These are phyloP conservation scores for Cryphonectria japonica DNA, from an alignment of 2,329 filamentous ascomycete species.

Conservation along the genomic window DNA sequence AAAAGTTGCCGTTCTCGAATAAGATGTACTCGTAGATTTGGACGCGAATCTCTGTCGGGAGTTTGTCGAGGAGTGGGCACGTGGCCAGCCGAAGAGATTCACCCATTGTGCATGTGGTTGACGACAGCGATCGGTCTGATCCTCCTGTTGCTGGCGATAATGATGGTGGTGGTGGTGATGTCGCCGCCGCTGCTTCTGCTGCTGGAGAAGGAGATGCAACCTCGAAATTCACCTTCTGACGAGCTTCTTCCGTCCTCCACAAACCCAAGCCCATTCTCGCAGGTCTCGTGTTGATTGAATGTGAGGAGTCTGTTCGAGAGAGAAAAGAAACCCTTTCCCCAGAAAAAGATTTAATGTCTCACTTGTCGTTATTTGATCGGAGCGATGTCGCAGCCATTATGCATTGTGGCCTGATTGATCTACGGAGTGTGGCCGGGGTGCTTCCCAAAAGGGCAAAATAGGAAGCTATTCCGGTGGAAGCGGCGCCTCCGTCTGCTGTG, in stretches of 20 bases:
- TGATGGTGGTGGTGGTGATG: too few species aligned
- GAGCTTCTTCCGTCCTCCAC: not conserved
- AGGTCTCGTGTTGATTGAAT: not conserved
- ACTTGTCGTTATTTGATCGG: not conserved
- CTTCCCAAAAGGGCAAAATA: constrained; percentile 29
- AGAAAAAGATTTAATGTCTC: not conserved
- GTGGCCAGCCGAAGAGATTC: constrained; percentile 13
- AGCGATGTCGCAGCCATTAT: constrained; percentile 16
- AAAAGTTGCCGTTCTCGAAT: constrained; percentile 29
- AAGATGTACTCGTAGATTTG: constrained; percentile 30
- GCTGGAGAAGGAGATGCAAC: not conserved
- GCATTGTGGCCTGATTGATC: constrained; percentile 23
- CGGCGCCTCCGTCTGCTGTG: not conserved
- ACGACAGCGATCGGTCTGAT: not conserved
- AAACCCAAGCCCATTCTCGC: not conserved
- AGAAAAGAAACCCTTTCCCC: too few species aligned
- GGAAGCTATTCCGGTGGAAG: constrained; percentile 25
- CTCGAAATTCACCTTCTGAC: not conserved
- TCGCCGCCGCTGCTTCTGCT: not conserved
- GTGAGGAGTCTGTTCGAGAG: not conserved
- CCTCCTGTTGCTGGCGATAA: not conserved
- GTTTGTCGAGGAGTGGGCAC: constrained; percentile 22
- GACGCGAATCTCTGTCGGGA: constrained; percentile 27
- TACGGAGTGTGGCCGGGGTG: constrained; percentile 20
- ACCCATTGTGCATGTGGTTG: constrained; percentile 11